Base-by-base conservation (phyloP, 1,139 yeast species). In the Geotrichum fermentans region DNA sequence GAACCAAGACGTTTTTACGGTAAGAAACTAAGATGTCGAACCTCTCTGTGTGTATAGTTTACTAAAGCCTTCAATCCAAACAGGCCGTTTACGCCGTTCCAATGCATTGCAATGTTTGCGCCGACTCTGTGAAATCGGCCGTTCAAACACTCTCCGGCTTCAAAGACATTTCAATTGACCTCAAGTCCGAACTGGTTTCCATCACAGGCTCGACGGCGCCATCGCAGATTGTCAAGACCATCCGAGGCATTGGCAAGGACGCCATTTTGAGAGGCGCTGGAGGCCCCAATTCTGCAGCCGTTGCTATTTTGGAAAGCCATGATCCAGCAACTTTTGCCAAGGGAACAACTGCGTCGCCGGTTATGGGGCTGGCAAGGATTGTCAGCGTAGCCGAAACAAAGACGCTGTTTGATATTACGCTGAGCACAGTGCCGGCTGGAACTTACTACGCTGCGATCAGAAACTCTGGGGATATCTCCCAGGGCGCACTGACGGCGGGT, bases 231-330 rank as follows among this genome's bases (percentile, higher is more conserved):
- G 82, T 85, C 28, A 70, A 70, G 53, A 77, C 84, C 0, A 79
- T 87, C 52, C 90, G 83, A 63, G 26, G 21, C 21, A 80, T 81
- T 3, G 97, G 97, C 1, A 78, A 80, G 57, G 97, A 90, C 62
- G 96, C 96, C 8, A 86, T 90, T 55, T 83, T 90, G 32, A 74
- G 97, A 54, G 98, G 98, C 4, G 80, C 96, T 0, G 97, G 97
- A 1, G 73, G 73, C 49, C 83, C 95, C 18, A 83, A 90, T 63
- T 78, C 90, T 22, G 96, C 97, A 0, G 97, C 96, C 0, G 97
- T 90, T 28, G 82, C 95, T 56, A 90, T 90, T 43, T 68, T 90
- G 51, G 97, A 92, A 63, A 76, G 85, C 16, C 84, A 83, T 60
- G 79, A 73, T 51, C 64, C 69, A 1, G 67, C 69, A 45, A 80